Base-by-base conservation (phyloP, 371 early-diverging fungal species). In the Rhizopus stolonifer region DNA sequence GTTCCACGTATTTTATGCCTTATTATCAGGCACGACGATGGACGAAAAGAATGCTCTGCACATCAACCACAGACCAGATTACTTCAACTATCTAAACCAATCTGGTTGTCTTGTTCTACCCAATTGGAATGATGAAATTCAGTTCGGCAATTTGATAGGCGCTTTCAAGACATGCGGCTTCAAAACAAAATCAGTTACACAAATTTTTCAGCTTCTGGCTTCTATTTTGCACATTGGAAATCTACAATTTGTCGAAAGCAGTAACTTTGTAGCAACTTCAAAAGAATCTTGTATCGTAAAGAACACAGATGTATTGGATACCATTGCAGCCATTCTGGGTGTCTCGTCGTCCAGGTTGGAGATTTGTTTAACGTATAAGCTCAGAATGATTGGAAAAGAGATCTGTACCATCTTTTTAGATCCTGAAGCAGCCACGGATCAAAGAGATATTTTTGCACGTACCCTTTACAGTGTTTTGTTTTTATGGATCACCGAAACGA, bases 1-100 rank as follows among this genome's bases (percentile, higher is more conserved):
- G 44, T 95, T 89, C 65, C 83, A 93, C 64, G 77, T 93, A 19
- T 93, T 95, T 66, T 90, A 93, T 69, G 82, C 90, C 43, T 77
- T 93, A 57, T 74, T 79, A 64, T 83, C 65, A 49, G 82, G 87
- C 7, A 73, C 82, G 10, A 77, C 79, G 0, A 55, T 72, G 4
- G 79, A 77, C 46, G 86, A 86, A 60, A 79, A 84, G 48, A 67
- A 61, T 43, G 78, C 80, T 15, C 67, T 82, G 22, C 82, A 83
- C 51, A 76, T 86, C 10, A 77, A 75, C 29, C 70, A 77, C 55
- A n/a, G n/a, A n/a, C n/a, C n/a, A n/a, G 57, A 69, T 4, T 72
- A 83, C 22, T 88, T 80, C 53, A 64, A 63, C 19, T 86, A 84
- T 49, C 58, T 88, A 25, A 74, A 73, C 26, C 50, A 54, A 24